Base-by-base conservation (phyloP, 305 asterid genomes). In the Rubia tinctorum region DNA sequence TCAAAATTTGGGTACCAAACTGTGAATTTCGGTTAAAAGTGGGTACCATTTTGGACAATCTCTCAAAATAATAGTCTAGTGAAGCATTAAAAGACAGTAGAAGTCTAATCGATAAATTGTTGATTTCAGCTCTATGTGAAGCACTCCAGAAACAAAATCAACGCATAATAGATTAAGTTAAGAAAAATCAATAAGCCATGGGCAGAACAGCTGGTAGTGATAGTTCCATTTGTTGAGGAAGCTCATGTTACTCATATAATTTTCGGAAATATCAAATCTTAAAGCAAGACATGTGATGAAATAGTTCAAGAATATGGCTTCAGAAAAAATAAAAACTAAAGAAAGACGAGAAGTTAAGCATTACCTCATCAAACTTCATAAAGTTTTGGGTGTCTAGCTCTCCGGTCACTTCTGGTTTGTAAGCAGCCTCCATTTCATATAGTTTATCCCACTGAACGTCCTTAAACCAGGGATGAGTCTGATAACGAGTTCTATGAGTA, bases 371-470 rank as follows among this genome's bases (percentile, higher is more conserved):
- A 79, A 89, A 87, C 86, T 91, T 91, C 95, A 91, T 86, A 80
- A 91, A 93, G 81, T 93, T 93, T 75, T 85, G 94, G 65, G 97
- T 93, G 79, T 93, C 98, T 83, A 91, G 89, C 85, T 93, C 98
- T 60, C 94, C 96, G 42, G 88, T 89, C 73, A 93, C 92, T 81
- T 86, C 89, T 65, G 96, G 97, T 79, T 85, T 89, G 83, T 87
- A 93, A 78, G 97, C 96, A 37, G 97, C 98, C 81, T 93, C 96
- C 93, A 87, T 91, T 76, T 91, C 98, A 82, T 90, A 91, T 43
- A 93, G 85, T 76, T 84, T 86, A 79, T 91, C 96, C 97, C 97
- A 91, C 68, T 80, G 86, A 64, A 85, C 60, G 82, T 83, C 93
- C 79, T 76, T 79, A 84, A 93, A 93, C 98, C 98, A 91, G 71